Base-by-base conservation (phyloP, 208 protist genomes). In the Phytomonas sp. region DNA sequence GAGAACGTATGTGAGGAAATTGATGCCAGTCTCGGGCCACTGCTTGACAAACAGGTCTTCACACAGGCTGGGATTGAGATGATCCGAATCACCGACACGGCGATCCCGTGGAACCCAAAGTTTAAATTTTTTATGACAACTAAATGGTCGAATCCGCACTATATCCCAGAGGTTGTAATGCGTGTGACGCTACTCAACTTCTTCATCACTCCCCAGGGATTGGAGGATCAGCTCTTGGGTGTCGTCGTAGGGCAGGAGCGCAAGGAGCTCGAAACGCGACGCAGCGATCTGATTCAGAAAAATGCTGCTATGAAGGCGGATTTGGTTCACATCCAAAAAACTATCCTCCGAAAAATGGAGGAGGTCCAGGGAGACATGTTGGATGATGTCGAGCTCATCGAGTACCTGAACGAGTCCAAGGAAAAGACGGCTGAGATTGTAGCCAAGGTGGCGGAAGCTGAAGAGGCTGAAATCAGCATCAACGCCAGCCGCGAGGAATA, bases 71-170 rank as follows among this genome's bases (percentile, higher is more conserved):
- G 97, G 13, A 78, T 80, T 36, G 80, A 96, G 68, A 93, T 98
- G 84, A 99, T 99, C 64, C 98, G 98, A 63, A 86, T 99, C 26
- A 98, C 98, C 30, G 98, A 99, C 63, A 96, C 83, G 28, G 72
- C 93, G 6, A 97, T 99, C 60, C 97, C 97, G 43, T 99, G 95
- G 88, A 96, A 98, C 79, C 66, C 82, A 36, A 92, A 98, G 70
- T 99, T 99, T 88, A 95, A 91, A 77, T 97, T 99, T 70, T 99
- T 98, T 82, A 98, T 99, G 85, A 99, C 97, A n/a, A 98, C 98
- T 8, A 98, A 99, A 81, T 81, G 98, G 34, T 87, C 94, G 11
- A 99, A 99, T 78, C 98, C 98, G 56, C 92, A 98, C 82, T 99
- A 99, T 81, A 94, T 92, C 28, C 98, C 98, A 2, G 98, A 99